Conservation (phyloP, 306 rosid species). For the Begonia peltatifolia region DNA sequence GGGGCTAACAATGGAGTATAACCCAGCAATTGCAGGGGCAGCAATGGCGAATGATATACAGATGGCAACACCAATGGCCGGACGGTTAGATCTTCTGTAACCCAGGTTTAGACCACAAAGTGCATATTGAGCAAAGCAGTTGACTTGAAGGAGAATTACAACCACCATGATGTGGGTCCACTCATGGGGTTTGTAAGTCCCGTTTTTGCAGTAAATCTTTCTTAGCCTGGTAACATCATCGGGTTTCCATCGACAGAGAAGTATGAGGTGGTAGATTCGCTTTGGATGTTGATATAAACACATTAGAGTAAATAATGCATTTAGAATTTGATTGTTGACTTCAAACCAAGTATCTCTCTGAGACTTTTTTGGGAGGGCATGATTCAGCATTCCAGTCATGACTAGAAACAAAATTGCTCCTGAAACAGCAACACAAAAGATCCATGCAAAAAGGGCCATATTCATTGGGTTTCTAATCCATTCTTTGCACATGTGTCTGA, state of each 20-base stretch:
- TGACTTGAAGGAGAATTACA: conserved; percentile 57
- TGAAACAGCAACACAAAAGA: conserved; percentile 52
- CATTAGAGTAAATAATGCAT: conserved; percentile 84
- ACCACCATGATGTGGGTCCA: conserved; percentile 93
- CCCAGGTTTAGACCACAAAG: conserved; percentile 80
- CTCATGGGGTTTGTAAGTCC: conserved; percentile 77
- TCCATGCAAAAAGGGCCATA: conserved; percentile 81
- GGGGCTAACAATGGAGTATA: conserved; percentile 66
- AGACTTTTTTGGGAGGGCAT: conserved; percentile 45
- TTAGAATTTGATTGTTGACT: conserved; percentile 84
- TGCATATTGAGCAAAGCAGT: conserved; percentile 89
- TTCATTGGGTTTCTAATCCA: conserved; percentile 76
- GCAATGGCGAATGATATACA: conserved; percentile 56
- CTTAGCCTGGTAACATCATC: conserved; percentile 58
- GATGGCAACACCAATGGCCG: conserved; percentile 74
- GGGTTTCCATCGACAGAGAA: conserved; percentile 64
- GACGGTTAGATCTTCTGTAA: conserved; percentile 65
- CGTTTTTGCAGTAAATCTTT: conserved; percentile 67
- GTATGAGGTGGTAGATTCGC: conserved; percentile 64
- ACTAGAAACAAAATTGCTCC: conserved; percentile 86
- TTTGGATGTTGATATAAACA: conserved; percentile 87
- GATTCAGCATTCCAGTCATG: conserved; percentile 87
- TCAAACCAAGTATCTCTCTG: conserved; percentile 73
- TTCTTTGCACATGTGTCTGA: conserved; percentile 34
- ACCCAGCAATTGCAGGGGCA: conserved; percentile 69